Base-by-base conservation (phyloP, 2,329 filamentous ascomycete genomes). In the Curvularia spicifera region DNA sequence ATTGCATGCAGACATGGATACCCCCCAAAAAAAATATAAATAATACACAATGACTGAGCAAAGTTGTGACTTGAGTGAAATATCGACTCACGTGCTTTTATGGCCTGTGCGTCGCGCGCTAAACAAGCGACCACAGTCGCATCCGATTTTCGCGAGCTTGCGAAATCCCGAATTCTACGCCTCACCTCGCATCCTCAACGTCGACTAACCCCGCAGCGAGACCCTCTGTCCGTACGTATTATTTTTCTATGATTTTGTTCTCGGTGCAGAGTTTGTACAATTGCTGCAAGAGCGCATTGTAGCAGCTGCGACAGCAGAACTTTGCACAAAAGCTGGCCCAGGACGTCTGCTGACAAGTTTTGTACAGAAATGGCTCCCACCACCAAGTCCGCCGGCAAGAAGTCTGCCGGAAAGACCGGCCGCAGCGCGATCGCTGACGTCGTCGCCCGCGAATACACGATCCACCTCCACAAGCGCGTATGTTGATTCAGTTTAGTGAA, bases 391-490 rank as follows among this genome's bases (percentile, higher is more conserved):
- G 47, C 52, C 76, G 66, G 62, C 61, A 86, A 87, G 84, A 89
- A 88, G 84, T 82, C 84, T 69, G 79, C 85, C 76, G 84, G 82
- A 80, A 90, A 89, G 85, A 73, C 81, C 73, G 81, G 82, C 78
- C 91, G 93, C 81, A 97, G 92, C 83, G 96, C 96, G 85, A 97
- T 99, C 83, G 89, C 92, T 83, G 94, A 99, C 84, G 96, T 99
- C 80, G 94, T 99, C 82, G 90, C 95, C 78, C 92, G 95, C 88
- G 96, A 99, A 87, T 99, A 99, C 89, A 99, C 95, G 83, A 98
- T 99, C 86, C 94, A 99, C 89, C 86, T 99, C 77, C 95, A 99
- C 91, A 98, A 97, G 91, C 91, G 94, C 84, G 91, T 96, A 93
- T 81, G 90, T 90, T 81, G 75, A 70, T 82, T 87, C 85, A 86